These are phyloP conservation scores for Osmanthus fragrans DNA, from an alignment of 257 asterid genomes.

Conservation along the genomic window DNA sequence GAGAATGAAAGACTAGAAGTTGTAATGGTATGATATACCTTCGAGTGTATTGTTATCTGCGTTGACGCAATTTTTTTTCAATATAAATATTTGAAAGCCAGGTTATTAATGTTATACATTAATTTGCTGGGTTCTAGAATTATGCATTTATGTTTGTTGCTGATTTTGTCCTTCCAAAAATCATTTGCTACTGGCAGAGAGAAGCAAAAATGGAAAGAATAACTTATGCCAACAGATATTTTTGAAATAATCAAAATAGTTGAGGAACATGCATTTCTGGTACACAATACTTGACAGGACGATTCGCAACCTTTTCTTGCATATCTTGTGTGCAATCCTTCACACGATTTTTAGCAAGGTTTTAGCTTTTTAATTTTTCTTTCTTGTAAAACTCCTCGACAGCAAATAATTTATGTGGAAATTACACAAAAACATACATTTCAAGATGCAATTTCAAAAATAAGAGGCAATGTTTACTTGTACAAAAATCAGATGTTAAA, in stretches of 20 bases:
- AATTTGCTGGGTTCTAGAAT: not conserved
- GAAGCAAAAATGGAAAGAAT: not conserved
- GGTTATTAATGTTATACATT: not conserved
- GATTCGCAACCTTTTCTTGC: no score
- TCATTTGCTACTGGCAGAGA: not conserved
- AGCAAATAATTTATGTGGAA: no score
- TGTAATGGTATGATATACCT: not conserved
- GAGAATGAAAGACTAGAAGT: constrained; percentile 5
- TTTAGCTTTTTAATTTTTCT: no score
- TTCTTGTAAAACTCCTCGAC: no score
- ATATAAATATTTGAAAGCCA: constrained; percentile 13
- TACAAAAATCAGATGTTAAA: no score
- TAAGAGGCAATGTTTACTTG: no score
- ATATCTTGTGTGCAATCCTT: not conserved
- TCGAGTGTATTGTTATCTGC: not conserved
- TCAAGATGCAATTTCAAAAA: no score
- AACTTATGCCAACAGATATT: no score
- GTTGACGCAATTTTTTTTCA: constrained; percentile 19
- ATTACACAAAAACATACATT: no score
- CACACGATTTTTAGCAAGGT: not conserved
- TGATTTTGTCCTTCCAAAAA: not conserved
- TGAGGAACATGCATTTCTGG: not conserved
- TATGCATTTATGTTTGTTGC: not conserved
- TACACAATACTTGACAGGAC: not conserved
- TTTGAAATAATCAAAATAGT: not conserved